These are phyloP conservation scores for Rhizopogon vesiculosus DNA, from an alignment of 768 basidiomycete genomes.

Conservation along the genomic window DNA sequence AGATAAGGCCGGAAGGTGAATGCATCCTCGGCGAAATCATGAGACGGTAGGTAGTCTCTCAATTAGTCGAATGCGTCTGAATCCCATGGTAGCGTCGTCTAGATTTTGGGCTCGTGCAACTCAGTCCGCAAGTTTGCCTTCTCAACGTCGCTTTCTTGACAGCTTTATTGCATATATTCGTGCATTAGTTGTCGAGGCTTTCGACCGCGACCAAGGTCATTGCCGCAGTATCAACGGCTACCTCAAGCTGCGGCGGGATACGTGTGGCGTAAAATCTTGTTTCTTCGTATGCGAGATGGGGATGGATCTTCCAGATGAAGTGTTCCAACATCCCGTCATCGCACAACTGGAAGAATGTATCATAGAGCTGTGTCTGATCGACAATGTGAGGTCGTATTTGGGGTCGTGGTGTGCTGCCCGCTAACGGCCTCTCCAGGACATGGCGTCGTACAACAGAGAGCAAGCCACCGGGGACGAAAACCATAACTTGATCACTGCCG, in stretches of 20 bases:
- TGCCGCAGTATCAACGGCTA: conserved; percentile 26
- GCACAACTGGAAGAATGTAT: conserved; percentile 4
- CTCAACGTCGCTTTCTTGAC: conserved; percentile 5
- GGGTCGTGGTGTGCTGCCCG: background rate
- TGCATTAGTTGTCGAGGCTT: background rate
- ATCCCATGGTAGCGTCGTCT: background rate
- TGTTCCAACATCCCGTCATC: conserved; percentile 22
- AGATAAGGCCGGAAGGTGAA: conserved; percentile 3
- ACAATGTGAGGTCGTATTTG: conserved; percentile 16
- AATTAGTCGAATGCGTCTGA: conserved; percentile 14
- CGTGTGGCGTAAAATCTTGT: conserved; percentile 24
- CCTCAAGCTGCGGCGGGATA: conserved; percentile 27
- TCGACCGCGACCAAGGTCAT: conserved; percentile 5
- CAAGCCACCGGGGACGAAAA: conserved; percentile 27
- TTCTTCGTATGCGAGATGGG: conserved; percentile 26
- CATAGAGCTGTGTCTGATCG: conserved; percentile 18
- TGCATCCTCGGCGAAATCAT: conserved; percentile 4
- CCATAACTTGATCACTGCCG: conserved; percentile 30
- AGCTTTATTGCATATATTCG: background rate
- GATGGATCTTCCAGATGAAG: conserved; percentile 28
- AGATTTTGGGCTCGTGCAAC: conserved; percentile 6
- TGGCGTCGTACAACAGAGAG: conserved; percentile 32
- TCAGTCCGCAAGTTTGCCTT: background rate
- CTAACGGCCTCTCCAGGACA: conserved; percentile 20
- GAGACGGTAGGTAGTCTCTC: conserved; percentile 15